A percentile compares a stretch with the other conserved stretches of the same genome.
Evolutionary conservation across 768 basidiomycete species (phyloP).

Genomic region (Boletus barrowsii): DNA sequence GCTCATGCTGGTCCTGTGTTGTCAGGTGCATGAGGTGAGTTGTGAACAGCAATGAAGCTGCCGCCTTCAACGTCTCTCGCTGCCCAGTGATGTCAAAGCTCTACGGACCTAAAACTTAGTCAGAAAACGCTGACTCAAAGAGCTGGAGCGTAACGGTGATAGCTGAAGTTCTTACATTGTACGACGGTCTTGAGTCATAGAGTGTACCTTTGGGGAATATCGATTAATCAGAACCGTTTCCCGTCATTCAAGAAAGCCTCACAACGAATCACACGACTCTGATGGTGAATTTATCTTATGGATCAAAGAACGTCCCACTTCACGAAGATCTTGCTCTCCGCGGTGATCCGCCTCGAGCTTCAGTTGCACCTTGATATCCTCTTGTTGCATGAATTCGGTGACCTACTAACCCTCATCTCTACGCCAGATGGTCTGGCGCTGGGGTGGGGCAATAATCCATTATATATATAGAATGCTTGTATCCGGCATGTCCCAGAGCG

Average conservation of each 20-base stretch:
- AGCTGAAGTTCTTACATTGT: neutral
- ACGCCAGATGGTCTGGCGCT: too few species aligned
- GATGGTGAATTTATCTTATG: slow-evolving; percentile 20
- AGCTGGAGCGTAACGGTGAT: neutral
- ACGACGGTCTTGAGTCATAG: slow-evolving; percentile 12
- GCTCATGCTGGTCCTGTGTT: slow-evolving; percentile 28
- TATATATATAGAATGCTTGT: slow-evolving; percentile 72
- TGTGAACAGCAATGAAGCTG: slow-evolving; percentile 23
- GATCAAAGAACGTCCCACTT: slow-evolving; percentile 10
- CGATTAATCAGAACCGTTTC: neutral
- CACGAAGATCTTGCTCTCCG: slow-evolving; percentile 16
- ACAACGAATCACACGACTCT: slow-evolving; percentile 16
- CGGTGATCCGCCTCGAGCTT: slow-evolving; percentile 11
- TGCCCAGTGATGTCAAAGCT: slow-evolving; percentile 17
- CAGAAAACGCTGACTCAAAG: neutral
- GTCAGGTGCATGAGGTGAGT: slow-evolving; percentile 30
- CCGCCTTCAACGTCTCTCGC: slow-evolving; percentile 17
- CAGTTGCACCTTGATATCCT: slow-evolving; percentile 14
- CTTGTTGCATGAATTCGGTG: slow-evolving; percentile 19
- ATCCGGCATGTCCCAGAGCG: slow-evolving; percentile 62
- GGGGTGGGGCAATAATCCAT: too few species aligned
- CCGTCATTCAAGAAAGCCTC: neutral
- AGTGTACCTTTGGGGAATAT: slow-evolving; percentile 11
- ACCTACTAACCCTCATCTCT: too few species aligned
- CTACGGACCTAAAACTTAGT: slow-evolving; percentile 7